phyloP scores from a whole-genome alignment of 1,284 basidiomycete genomes.

The Ustilago trichophora region DNA sequence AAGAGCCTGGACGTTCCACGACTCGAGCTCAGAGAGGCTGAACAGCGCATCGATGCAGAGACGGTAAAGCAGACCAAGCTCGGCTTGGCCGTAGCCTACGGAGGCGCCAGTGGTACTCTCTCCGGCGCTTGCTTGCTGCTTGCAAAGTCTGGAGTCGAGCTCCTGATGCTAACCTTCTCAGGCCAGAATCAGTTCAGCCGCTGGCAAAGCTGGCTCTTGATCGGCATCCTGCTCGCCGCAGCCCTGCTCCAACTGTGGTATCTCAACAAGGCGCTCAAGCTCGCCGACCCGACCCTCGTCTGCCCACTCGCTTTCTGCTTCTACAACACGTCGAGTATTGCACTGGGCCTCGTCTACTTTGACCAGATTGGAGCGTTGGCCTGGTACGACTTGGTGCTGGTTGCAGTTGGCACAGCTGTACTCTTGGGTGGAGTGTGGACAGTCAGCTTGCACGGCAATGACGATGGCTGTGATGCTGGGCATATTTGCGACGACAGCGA shows the following conservation, averaged over 20 bases:
- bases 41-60: slow-evolving; percentile 35
- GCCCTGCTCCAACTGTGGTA: slow-evolving; percentile 84
- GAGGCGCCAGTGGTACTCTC: slow-evolving; percentile 86
- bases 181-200: slow-evolving; percentile 84
- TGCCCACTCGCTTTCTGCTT: slow-evolving; percentile 96
- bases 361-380: slow-evolving; percentile 82
- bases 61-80: slow-evolving; percentile 70
- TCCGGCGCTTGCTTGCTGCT: slow-evolving; percentile 92
- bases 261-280: slow-evolving; percentile 84
- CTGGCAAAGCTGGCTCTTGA: slow-evolving; percentile 80
- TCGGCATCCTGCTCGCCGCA: slow-evolving; percentile 76
- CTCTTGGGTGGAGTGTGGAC: slow-evolving; percentile 90
- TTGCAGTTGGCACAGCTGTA: slow-evolving; percentile 80
- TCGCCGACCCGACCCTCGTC: slow-evolving; percentile 80
- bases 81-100: slow-evolving; percentile 83
- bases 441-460: slow-evolving; percentile 70
- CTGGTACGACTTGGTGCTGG: slow-evolving; percentile 76
- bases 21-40: slow-evolving; percentile 28
- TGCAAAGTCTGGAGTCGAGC: slow-evolving; percentile 91
- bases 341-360: slow-evolving; percentile 79
- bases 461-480: slow-evolving; percentile 14
- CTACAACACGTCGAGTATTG: slow-evolving; percentile 84
- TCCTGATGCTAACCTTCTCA: slow-evolving; percentile 79
- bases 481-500: slow-evolving; percentile 17
- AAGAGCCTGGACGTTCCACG: slow-evolving; percentile 36